A percentile compares a stretch with the other conserved stretches of the same genome.
Evolutionary conservation across 2,329 filamentous ascomycete species (phyloP).

Genomic region (Botrytis byssoidea): DNA sequence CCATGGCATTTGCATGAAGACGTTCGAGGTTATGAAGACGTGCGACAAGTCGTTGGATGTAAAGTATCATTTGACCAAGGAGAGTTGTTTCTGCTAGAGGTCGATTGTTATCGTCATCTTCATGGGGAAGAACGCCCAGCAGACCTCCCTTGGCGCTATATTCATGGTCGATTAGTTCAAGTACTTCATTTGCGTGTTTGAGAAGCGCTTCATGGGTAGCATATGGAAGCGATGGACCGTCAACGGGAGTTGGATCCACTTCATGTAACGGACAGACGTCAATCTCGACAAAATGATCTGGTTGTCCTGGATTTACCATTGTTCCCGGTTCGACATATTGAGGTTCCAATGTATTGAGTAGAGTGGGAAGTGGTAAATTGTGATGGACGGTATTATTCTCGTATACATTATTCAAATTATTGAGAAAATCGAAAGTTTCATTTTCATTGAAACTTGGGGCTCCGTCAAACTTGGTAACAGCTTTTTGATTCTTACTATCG

Average conservation of each 20-base stretch:
- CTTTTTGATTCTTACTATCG: slow-evolving; percentile 28
- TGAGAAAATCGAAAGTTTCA: slow-evolving; percentile 58
- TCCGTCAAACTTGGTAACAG: background rate
- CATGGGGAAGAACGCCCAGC: slow-evolving; percentile 52
- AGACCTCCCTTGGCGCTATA: slow-evolving; percentile 55
- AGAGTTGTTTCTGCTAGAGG: slow-evolving; percentile 50
- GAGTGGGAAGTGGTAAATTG: slow-evolving; percentile 31
- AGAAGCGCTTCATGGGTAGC: slow-evolving; percentile 43
- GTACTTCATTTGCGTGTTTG: slow-evolving; percentile 57
- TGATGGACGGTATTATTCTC: slow-evolving; percentile 26
- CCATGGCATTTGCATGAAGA: slow-evolving; percentile 50
- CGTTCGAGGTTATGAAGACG: slow-evolving; percentile 59
- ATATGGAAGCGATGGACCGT: slow-evolving; percentile 31
- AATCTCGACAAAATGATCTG: slow-evolving; percentile 16
- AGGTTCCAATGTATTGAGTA: slow-evolving; percentile 32
- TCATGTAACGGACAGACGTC: slow-evolving; percentile 35
- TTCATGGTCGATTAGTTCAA: slow-evolving; percentile 60
- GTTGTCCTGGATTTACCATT: slow-evolving; percentile 15
- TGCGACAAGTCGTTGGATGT: slow-evolving; percentile 52
- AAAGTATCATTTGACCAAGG: slow-evolving; percentile 57
- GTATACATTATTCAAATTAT: slow-evolving; percentile 51
- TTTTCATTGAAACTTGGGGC: slow-evolving; percentile 26
- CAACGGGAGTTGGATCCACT: slow-evolving; percentile 16
- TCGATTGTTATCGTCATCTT: slow-evolving; percentile 42
- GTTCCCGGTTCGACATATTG: background rate